Percentiles rank a stretch among this genome's conserved stretches.
Evolutionary conservation across 352 stramenopile species (phyloP).

Genomic region (Phytophthora pistaciae): DNA sequence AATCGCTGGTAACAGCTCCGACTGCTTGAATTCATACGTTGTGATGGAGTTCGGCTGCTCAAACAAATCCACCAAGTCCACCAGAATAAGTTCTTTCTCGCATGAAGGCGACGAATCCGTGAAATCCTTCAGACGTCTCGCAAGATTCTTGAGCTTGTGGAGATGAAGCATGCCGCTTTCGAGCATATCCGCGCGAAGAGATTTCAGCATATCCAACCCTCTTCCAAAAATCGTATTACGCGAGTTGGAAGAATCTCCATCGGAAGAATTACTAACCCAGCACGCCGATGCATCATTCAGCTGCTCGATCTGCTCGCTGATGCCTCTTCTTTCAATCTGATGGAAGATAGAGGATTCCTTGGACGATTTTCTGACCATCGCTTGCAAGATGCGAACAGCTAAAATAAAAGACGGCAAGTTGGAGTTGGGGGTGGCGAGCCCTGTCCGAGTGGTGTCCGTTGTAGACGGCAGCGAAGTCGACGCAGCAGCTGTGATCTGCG

Average conservation of each 20-base stretch:
- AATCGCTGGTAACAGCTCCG: conserved; percentile 71
- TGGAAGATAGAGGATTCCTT: conserved; percentile 71
- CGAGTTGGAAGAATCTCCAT: conserved; percentile 14
- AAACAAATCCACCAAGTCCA: conserved; percentile 83
- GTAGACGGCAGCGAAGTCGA: not conserved
- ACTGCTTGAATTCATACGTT: conserved; percentile 89
- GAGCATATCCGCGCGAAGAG: conserved; percentile 70
- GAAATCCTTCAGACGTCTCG: conserved; percentile 63
- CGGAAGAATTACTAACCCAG: conserved; percentile 37
- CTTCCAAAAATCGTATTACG: conserved; percentile 65
- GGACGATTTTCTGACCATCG: conserved; percentile 70
- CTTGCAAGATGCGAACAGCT: conserved; percentile 77
- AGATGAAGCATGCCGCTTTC: conserved; percentile 82
- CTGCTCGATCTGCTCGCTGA: conserved; percentile 77
- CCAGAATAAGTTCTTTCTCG: conserved; percentile 64
- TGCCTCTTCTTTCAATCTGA: conserved; percentile 85
- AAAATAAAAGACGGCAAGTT: conserved; percentile 76
- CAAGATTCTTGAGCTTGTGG: conserved; percentile 79
- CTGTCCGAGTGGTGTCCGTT: not conserved
- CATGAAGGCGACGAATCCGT: conserved; percentile 25
- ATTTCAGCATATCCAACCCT: conserved; percentile 60
- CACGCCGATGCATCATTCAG: conserved; percentile 53
- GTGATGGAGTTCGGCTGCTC: conserved; percentile 82
- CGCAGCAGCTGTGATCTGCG: not conserved
- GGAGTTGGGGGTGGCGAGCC: conserved; percentile 34